Evolutionary conservation across 2,329 filamentous ascomycete genomes (phyloP).

Genomic region (Pestalotiopsis sp.): DNA sequence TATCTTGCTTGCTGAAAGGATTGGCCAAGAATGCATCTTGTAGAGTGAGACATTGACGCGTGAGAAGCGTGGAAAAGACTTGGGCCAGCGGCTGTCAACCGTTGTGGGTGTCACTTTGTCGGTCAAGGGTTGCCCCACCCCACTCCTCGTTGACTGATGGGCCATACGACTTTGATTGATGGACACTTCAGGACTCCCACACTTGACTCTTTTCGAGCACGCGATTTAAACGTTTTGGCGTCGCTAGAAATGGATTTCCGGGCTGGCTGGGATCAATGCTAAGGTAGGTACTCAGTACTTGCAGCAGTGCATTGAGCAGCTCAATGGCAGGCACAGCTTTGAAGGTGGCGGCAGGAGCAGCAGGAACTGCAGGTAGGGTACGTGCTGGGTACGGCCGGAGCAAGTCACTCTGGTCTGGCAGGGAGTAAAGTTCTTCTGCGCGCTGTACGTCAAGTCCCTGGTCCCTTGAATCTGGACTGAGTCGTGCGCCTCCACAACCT

Average conservation of each 20-base stretch:
- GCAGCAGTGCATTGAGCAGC: background rate
- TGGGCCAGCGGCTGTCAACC: constrained; percentile 6
- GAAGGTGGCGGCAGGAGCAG: background rate
- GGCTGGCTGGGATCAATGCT: background rate
- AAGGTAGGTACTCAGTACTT: background rate
- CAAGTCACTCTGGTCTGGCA: background rate
- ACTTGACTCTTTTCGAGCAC: background rate
- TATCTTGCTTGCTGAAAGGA: background rate
- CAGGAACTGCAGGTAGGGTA: background rate
- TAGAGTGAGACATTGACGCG: background rate
- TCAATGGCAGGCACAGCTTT: background rate
- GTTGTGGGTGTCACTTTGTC: constrained; percentile 8
- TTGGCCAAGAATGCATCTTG: background rate
- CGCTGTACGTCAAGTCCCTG: background rate
- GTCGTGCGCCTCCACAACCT: background rate
- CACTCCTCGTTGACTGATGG: no score
- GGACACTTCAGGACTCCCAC: background rate
- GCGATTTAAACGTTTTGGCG: background rate
- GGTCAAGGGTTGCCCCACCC: constrained; percentile 9
- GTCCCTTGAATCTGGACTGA: background rate
- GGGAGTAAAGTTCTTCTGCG: background rate
- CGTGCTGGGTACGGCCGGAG: background rate
- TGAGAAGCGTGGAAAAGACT: background rate
- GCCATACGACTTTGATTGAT: background rate
- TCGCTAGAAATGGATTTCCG: background rate